phyloP scores from a whole-genome alignment of 768 basidiomycete genomes.

The Amanita pseudoporphyria region DNA sequence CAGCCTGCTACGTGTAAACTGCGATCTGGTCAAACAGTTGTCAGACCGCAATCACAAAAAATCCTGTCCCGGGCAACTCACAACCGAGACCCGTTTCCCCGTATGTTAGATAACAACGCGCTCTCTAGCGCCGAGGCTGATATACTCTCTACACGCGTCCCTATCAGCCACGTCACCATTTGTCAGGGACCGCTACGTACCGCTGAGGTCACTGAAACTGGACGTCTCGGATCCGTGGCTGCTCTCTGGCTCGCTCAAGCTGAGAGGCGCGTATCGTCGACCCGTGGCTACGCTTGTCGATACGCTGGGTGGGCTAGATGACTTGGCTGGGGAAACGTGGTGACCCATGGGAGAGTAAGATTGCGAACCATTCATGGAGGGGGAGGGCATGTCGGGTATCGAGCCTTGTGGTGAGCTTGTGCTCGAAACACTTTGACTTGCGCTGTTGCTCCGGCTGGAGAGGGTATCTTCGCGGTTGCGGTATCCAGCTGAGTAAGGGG shows the following conservation, averaged over 20 bases:
- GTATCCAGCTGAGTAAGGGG: constrained; percentile 25
- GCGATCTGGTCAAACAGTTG: not conserved
- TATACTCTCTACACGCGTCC: constrained; percentile 45
- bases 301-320: constrained; percentile 51
- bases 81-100: constrained; percentile 58
- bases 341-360: constrained; percentile 42
- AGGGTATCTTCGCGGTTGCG: constrained; percentile 26
- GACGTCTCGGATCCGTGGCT: constrained; percentile 67
- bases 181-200: constrained; percentile 28
- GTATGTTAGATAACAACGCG: constrained; percentile 67
- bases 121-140: constrained; percentile 77
- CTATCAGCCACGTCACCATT: not conserved
- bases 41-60: not conserved
- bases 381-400: constrained; percentile 75
- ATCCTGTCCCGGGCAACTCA: constrained; percentile 28
- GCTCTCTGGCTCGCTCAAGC: constrained; percentile 46
- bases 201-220: constrained; percentile 81
- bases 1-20: constrained; percentile 9
- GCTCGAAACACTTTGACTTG: constrained; percentile 68
- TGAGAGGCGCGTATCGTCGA: constrained; percentile 35
- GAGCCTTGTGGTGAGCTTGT: constrained; percentile 68
- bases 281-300: constrained; percentile 47
- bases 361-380: constrained; percentile 47
- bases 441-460: constrained; percentile 34
- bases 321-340: constrained; percentile 44